Base-by-base conservation (phyloP, 2,329 filamentous ascomycete genomes). In the Amesomyces nigricolor region DNA sequence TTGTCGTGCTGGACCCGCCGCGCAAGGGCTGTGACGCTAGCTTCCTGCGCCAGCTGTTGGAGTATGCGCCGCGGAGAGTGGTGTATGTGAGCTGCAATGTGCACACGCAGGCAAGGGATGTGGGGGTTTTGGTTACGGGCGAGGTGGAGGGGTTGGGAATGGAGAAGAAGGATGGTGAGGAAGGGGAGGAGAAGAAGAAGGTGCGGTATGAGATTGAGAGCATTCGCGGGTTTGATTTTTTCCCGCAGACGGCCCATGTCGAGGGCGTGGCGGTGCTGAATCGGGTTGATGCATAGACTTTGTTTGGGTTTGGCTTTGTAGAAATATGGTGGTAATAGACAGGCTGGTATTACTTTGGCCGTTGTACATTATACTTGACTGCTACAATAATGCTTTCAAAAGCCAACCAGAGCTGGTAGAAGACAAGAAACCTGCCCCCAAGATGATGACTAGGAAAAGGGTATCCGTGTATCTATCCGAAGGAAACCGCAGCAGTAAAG, bases 31-130 rank as follows among this genome's bases (percentile, higher is more conserved):
- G 94, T 68, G 92, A 96, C 64, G 83, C 85, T 47, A 81, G 81
- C 61, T 99, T 99, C 70, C 73, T 99, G 42, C 72, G 76, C 14
- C 94, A 99, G 74, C 72, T 99, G 65, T 74, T 96, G 52, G 72
- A 75, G 5, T 96, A 89, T 65, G 87, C 80, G 0, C 92, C 94
- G 0, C 78, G 79, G 61, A 78, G 94, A 57, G 83, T 99, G 10
- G 83, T 96, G 4, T 99, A 99, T 69, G 92, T 99, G 40, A 95
- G 89, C 68, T 99, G 94, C 66, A 99, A 99, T 67, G 94, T 99
- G 61, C 94, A 99, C 69, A 97, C 92, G 8, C 94, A 97, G 78
- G 94, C 94, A 13, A 77, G 94, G 51, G 94, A 99, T 71, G 85
- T 99, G 0, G 94, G 91, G 0, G 83, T 92, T 58, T 73, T 99